These are phyloP conservation scores for Abortiporus biennis DNA, from an alignment of 1,284 basidiomycete species.

Conservation along the genomic window DNA sequence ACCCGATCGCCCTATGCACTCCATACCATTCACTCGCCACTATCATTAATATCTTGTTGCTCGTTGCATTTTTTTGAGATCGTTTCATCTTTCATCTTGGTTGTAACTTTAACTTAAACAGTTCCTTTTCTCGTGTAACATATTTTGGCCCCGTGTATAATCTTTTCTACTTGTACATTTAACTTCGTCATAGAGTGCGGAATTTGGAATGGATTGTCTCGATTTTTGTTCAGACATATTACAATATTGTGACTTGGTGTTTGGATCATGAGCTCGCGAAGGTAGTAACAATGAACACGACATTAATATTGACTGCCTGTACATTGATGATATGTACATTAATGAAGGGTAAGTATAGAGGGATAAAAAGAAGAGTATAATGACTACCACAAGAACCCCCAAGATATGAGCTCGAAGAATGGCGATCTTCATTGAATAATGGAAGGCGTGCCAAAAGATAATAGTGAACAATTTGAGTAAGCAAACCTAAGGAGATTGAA, in stretches of 20 bases:
- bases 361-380: too few relatives aligned
- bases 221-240: too few relatives aligned
- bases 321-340: too few relatives aligned
- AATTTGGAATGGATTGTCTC: too few relatives aligned
- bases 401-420: background rate
- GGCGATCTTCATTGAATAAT: background rate
- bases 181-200: too few relatives aligned
- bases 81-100: background rate
- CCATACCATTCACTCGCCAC: constrained; percentile 6
- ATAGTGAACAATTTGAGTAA: background rate
- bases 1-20: constrained; percentile 16
- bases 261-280: too few relatives aligned
- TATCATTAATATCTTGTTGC: background rate
- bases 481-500: background rate
- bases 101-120: background rate
- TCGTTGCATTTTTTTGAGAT: background rate
- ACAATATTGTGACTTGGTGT: too few relatives aligned
- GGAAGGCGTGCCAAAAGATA: background rate
- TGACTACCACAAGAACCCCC: too few relatives aligned
- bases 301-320: too few relatives aligned
- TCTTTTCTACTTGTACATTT: too few relatives aligned
- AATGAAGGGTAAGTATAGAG: too few relatives aligned
- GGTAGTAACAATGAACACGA: too few relatives aligned
- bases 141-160: background rate
- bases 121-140: background rate